Base-by-base conservation (phyloP, 1,284 basidiomycete species). In the Cutaneotrichosporon sp. region DNA sequence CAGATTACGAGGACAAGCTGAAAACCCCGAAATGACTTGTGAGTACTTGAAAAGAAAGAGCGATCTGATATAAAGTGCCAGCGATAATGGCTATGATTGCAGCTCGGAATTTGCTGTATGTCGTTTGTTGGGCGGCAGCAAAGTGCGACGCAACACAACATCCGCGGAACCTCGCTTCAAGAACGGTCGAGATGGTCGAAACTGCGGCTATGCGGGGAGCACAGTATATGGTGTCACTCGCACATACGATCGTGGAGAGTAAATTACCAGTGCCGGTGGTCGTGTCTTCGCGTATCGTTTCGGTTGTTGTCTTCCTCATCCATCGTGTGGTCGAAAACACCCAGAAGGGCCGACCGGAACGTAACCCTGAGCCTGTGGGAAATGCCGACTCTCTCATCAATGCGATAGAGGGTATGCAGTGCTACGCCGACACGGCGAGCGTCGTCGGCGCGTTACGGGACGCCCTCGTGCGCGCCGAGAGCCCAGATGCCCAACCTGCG, bases 61-160 rank as follows among this genome's bases (percentile, higher is more conserved):
- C n/a, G n/a, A n/a, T n/a, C n/a, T n/a, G n/a, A n/a, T n/a, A n/a
- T n/a, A n/a, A n/a, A n/a, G 51, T 53, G 5, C 51, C 51, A 1
- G 30, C 51, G 16, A n/a, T 10, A 4, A 32, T 53, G 51, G 31
- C 30, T 8, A 31, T 34, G 26, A 13, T 53, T 4, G 30, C 51
- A 1, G 30, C 31, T 4, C 51, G 31, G 2, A 34, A 53, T 13
- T 4, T 53, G 6, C 31, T 53, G 30, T 53, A 34, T 14, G 9
- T 53, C 51, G 51, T 53, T 6, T 32, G 51, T 30, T 53, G 51
- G 51, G 51, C 51, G 18, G 51, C 51, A 18, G 30, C 51, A 4
- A 32, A 34, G 31, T n/a, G 51, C 9, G 51, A 53, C 31, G 31
- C 51, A 2, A 31, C 18, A 14, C 51, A 31, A 18, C 51, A 53